phyloP scores from a whole-genome alignment of 306 rosid genomes.

The Dryas alaskensis region DNA sequence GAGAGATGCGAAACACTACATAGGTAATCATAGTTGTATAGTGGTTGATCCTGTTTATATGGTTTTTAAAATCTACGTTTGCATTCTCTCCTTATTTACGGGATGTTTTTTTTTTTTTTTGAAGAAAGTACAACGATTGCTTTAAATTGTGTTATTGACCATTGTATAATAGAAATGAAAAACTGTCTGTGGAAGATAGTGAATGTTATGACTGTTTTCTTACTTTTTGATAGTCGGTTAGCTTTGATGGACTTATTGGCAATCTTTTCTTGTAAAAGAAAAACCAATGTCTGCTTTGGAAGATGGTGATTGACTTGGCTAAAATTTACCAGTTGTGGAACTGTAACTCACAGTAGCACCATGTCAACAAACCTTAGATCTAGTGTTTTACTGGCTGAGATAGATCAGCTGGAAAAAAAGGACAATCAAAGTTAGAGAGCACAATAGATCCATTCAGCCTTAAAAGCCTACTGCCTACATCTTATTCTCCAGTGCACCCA shows the following conservation, averaged over 20 bases:
- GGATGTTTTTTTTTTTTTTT: background rate
- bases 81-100: background rate
- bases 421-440: background rate
- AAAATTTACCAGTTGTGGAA: background rate
- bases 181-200: background rate
- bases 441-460: too few species aligned
- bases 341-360: background rate
- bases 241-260: background rate
- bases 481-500: background rate
- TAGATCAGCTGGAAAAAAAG: background rate
- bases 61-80: background rate
- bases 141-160: too few species aligned
- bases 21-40: constrained; percentile 47
- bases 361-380: background rate
- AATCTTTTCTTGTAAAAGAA: background rate
- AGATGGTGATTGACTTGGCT: too few species aligned
- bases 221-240: background rate
- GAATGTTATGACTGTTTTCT: background rate
- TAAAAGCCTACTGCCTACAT: too few species aligned
- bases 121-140: background rate
- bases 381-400: background rate
- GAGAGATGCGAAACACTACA: constrained; percentile 93
- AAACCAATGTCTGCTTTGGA: too few species aligned
- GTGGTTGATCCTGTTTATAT: background rate
- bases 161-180: background rate